A percentile compares a stretch with the other conserved stretches of the same genome.
Conservation (phyloP, 2,329 filamentous ascomycete genomes). For the Talaromyces islandicus region DNA sequence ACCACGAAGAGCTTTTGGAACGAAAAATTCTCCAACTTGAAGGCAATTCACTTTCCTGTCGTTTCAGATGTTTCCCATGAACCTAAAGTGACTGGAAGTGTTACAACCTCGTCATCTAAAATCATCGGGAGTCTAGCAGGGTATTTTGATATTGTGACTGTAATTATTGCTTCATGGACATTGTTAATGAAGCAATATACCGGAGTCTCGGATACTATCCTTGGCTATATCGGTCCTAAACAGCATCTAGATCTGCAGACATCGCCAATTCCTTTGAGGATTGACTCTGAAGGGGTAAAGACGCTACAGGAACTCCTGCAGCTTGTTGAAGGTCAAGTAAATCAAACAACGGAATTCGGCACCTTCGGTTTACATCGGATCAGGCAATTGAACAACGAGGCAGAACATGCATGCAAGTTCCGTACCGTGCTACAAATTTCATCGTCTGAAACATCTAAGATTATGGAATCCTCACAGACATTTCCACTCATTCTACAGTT, state of each 20-base stretch:
- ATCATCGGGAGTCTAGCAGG: background rate
- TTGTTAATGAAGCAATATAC: constrained; percentile 1
- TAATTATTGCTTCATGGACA: constrained; percentile 6
- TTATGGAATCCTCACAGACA: background rate
- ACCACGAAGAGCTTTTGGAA: background rate
- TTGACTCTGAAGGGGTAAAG: constrained; percentile 8
- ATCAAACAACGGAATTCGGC: background rate
- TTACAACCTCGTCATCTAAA: background rate
- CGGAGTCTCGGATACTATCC: background rate
- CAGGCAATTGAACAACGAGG: constrained; percentile 44
- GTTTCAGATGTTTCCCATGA: background rate
- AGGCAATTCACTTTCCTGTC: background rate
- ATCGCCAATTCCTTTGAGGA: background rate
- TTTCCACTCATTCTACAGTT: background rate
- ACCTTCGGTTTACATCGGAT: constrained; percentile 17
- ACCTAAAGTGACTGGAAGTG: background rate
- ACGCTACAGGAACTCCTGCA: constrained; percentile 21
- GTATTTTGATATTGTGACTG: background rate
- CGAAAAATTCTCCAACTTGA: background rate
- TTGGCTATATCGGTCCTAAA: constrained; percentile 4
- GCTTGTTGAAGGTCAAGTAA: background rate
- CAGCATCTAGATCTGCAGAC: background rate
- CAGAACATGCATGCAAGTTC: constrained; percentile 33
- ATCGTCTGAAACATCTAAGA: background rate
- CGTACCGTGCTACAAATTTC: constrained; percentile 18